Evolutionary conservation across 139 green algal species (phyloP).

Genomic region (Desmodesmus armatus): DNA sequence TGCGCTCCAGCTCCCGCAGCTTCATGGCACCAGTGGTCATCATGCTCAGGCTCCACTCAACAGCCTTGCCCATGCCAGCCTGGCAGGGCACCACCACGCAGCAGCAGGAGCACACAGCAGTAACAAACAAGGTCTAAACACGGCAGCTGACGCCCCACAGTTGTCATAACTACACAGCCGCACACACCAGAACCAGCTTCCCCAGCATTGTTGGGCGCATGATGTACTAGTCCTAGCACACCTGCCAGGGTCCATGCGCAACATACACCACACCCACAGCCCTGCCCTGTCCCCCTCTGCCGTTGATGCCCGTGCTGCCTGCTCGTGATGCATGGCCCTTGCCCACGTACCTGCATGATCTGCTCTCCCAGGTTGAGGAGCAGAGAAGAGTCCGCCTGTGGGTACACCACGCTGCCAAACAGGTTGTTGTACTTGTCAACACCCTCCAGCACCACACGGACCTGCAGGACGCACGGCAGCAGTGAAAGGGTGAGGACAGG

Average conservation of each 20-base stretch:
- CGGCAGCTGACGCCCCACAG: too few relatives aligned
- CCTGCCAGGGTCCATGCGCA: too few relatives aligned
- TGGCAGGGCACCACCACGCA: neutral
- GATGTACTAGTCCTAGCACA: too few relatives aligned
- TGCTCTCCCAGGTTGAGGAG: constrained; percentile 67
- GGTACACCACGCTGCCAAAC: constrained; percentile 77
- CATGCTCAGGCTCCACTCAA: constrained; percentile 90
- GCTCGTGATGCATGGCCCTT: constrained; percentile 2
- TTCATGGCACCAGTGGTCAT: constrained; percentile 71
- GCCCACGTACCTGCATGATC: constrained; percentile 57
- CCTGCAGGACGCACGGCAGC: constrained; percentile 29
- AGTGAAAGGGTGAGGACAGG: too few relatives aligned
- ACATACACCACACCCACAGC: too few relatives aligned
- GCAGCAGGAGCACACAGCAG: neutral
- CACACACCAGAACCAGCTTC: too few relatives aligned
- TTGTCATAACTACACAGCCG: too few relatives aligned
- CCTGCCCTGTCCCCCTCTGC: too few relatives aligned
- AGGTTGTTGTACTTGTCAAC: constrained; percentile 93
- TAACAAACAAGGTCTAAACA: neutral
- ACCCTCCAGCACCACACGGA: constrained; percentile 84
- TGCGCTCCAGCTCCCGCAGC: constrained; percentile 86
- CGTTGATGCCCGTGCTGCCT: constrained; percentile 45
- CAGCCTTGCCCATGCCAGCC: constrained; percentile 51
- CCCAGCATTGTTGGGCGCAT: too few relatives aligned
- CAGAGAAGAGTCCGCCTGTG: constrained; percentile 51